Evolutionary conservation across 805 yeast genomes (phyloP), one percentile per base, ranked within the genome.

Genomic region (Candida tammaniensis): DNA sequence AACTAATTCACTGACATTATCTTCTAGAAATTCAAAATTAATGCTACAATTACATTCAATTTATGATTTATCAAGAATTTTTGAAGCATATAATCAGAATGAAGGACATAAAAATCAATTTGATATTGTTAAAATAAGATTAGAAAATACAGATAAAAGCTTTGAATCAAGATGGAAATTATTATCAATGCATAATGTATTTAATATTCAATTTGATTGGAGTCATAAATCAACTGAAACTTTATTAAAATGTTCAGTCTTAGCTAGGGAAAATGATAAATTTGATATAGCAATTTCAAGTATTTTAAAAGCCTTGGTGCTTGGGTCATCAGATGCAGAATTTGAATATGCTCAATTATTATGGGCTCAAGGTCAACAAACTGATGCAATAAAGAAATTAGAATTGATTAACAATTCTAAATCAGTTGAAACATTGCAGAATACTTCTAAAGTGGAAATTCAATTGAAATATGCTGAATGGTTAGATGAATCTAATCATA

Each of bases 321-420:
- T 61, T 7, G 48, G 58, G 13, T 60, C 64, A 20, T 18, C 24
- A 15, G 28, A 29, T 22, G 80, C 84, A 5, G 82, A 80, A 39
- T 58, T 83, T 24, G 95, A 88, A 52, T 82, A 83, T 55, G 82
- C 96, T 0, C 80, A 84, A 38, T 68, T 93, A 7, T 57, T 87
- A 24, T 91, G 98, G 97, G 82, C 79, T 3, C 86, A 85, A 51
- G 96, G 95, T 1, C 94, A 87, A 43, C 86, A 78, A 40, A 74
- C 88, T 16, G 82, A 87, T 46, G 98, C 98, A 0, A 69, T 91
- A 27, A 79, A 82, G 33, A 66, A 77, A 6, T 61, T 86, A 23
- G 70, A 71, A 7, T 68, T 70, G 11, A 55, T 76, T 9, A 43
- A 46, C 21, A 28, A 53, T 1, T 48, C 47, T 22, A 45, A 45